Percentiles rank a stretch among this genome's conserved stretches.
phyloP scores from a whole-genome alignment of 2,329 filamentous ascomycete species.

The Allantophomopsis cytisporea region DNA sequence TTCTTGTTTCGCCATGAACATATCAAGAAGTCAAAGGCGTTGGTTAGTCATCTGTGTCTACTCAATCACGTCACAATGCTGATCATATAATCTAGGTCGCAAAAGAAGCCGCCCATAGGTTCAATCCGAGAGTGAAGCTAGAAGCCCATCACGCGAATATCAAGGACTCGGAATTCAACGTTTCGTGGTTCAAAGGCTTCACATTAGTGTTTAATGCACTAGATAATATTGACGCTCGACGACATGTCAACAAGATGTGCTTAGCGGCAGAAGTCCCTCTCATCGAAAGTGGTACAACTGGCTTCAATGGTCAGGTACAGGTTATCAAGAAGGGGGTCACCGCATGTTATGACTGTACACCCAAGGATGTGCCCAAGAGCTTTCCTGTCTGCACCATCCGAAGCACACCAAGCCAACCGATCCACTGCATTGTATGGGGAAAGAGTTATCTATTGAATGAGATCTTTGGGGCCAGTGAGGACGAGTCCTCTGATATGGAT shows the following conservation, averaged over 20 bases:
- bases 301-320: constrained; percentile 95
- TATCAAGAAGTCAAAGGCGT: constrained; percentile 92
- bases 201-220: constrained; percentile 89
- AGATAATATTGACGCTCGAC: constrained; percentile 85
- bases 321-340: constrained; percentile 87
- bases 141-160: constrained; percentile 90
- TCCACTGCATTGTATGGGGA: constrained; percentile 97
- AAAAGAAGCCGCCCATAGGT: constrained; percentile 78
- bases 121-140: constrained; percentile 81
- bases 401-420: constrained; percentile 89
- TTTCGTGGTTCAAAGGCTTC: constrained; percentile 79
- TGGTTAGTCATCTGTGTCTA: constrained; percentile 41
- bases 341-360: constrained; percentile 91
- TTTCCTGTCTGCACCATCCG: constrained; percentile 96
- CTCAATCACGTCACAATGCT: constrained; percentile 1
- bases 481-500: constrained; percentile 68
- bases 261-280: constrained; percentile 79
- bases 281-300: constrained; percentile 93
- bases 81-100: constrained; percentile 48
- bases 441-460: constrained; percentile 95
- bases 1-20: constrained; percentile 95
- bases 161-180: constrained; percentile 75
- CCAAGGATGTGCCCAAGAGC: constrained; percentile 80
- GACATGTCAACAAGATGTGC: constrained; percentile 97
- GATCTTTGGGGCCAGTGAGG: constrained; percentile 84